Evolutionary conservation across 1,139 yeast genomes (phyloP).

Genomic region (Hansenula lynferdii): DNA sequence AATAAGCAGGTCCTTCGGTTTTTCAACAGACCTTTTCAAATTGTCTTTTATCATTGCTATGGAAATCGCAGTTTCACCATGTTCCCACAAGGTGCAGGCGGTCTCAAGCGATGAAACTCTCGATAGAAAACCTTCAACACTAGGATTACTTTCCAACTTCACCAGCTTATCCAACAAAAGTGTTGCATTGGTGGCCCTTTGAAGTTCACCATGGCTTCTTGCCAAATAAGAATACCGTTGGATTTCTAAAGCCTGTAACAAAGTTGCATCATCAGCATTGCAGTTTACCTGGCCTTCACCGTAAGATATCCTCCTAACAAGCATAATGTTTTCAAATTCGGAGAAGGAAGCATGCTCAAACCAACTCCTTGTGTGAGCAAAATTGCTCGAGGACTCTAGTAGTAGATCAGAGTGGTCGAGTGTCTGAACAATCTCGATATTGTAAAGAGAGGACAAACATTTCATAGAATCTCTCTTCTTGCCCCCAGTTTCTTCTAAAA

Average conservation of each 20-base stretch:
- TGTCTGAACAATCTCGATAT: background rate
- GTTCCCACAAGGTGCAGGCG: constrained; percentile 57
- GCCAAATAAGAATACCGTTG: constrained; percentile 37
- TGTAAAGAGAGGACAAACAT: background rate
- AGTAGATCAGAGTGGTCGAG: constrained; percentile 7
- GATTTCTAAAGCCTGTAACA: constrained; percentile 35
- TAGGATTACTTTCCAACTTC: background rate
- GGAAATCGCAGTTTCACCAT: constrained; percentile 48
- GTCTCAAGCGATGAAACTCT: constrained; percentile 39
- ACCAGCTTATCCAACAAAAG: constrained; percentile 39
- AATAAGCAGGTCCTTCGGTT: constrained; percentile 1
- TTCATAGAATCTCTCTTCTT: constrained; percentile 22
- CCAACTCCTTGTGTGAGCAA: background rate
- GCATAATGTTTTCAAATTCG: constrained; percentile 16
- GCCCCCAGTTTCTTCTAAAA: background rate
- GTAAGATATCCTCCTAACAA: constrained; percentile 31
- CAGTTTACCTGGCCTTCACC: constrained; percentile 5
- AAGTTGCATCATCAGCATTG: constrained; percentile 21
- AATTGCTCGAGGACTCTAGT: background rate
- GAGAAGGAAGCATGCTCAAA: background rate
- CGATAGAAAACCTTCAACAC: constrained; percentile 9
- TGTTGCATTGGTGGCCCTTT: constrained; percentile 47
- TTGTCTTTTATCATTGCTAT: constrained; percentile 40
- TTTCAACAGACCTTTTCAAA: constrained; percentile 6
- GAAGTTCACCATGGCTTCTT: constrained; percentile 33